Conservation (phyloP, 1,284 basidiomycete species). For the Sparassis latifolia region DNA sequence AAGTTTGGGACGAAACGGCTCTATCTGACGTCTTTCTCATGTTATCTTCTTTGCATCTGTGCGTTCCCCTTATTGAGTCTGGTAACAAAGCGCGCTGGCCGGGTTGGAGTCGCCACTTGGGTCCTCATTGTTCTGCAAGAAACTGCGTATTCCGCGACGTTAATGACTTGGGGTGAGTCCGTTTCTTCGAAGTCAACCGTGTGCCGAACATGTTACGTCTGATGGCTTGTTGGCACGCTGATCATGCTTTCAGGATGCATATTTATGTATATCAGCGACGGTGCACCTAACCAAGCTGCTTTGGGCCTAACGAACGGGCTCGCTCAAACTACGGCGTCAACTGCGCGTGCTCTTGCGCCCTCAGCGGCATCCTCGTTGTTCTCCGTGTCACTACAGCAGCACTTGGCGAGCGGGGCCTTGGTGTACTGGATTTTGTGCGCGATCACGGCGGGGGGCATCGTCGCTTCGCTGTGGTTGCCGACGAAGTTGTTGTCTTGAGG, state of each 20-base stretch:
- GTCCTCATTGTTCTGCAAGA: slow-evolving; percentile 11
- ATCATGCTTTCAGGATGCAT: slow-evolving; percentile 18
- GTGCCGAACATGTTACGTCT: background rate
- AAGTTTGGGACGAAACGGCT: slow-evolving; percentile 45
- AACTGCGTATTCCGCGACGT: slow-evolving; percentile 8
- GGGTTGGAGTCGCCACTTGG: slow-evolving; percentile 9
- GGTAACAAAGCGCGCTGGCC: slow-evolving; percentile 12
- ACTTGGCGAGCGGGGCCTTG: slow-evolving; percentile 15
- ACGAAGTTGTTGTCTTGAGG: background rate
- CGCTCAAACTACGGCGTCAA: slow-evolving; percentile 27
- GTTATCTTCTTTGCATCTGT: slow-evolving; percentile 38
- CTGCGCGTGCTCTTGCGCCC: slow-evolving; percentile 64
- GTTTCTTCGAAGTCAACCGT: background rate
- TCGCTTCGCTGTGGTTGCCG: background rate
- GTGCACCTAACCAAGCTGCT: slow-evolving; percentile 50
- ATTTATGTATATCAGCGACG: slow-evolving; percentile 43
- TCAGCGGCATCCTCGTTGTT: slow-evolving; percentile 56
- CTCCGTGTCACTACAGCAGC: slow-evolving; percentile 49
- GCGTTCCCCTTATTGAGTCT: slow-evolving; percentile 48
- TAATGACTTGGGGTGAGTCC: slow-evolving; percentile 13
- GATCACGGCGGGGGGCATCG: background rate
- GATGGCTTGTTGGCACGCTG: background rate
- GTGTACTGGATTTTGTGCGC: slow-evolving; percentile 13
- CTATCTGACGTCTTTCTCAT: slow-evolving; percentile 36
- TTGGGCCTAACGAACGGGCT: slow-evolving; percentile 71